Evolutionary conservation across 2,329 filamentous ascomycete species (phyloP).

Genomic region (Leptographium lundbergii): DNA sequence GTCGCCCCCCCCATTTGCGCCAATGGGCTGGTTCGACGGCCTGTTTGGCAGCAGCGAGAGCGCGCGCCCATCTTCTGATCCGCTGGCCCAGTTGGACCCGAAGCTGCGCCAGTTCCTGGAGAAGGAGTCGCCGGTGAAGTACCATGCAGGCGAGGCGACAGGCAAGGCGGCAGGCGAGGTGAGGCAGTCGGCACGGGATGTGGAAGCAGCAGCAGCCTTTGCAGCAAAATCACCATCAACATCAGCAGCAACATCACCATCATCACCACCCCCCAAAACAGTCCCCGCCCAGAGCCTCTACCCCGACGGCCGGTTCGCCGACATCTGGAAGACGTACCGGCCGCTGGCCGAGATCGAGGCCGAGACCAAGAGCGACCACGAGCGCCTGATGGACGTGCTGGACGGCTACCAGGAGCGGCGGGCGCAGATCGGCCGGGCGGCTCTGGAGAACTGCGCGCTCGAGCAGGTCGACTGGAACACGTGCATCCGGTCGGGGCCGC

Average conservation of each 20-base stretch:
- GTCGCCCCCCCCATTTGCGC: neutral
- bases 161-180: conserved; percentile 4
- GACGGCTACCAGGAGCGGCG: conserved; percentile 76
- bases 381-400: conserved; percentile 68
- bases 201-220: conserved; percentile 2
- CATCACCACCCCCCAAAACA: neutral
- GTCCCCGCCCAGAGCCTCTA: conserved; percentile 41
- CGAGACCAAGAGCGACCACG: conserved; percentile 60
- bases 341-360: conserved; percentile 58
- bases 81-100: conserved; percentile 66
- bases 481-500: conserved; percentile 65
- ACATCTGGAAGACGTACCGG: conserved; percentile 87
- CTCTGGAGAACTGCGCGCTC: conserved; percentile 84
- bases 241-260: neutral
- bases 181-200: neutral
- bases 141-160: conserved; percentile 5
- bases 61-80: conserved; percentile 36
- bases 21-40: conserved; percentile 47
- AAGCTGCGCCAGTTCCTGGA: conserved; percentile 74
- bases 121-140: conserved; percentile 64
- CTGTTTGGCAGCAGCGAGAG: conserved; percentile 29
- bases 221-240: conserved; percentile 8
- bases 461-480: conserved; percentile 73
- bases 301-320: conserved; percentile 54
- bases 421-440: conserved; percentile 62